These are phyloP conservation scores for Blyttiomyces sp. DNA, from an alignment of 371 early-diverging fungal species.

Conservation along the genomic window DNA sequence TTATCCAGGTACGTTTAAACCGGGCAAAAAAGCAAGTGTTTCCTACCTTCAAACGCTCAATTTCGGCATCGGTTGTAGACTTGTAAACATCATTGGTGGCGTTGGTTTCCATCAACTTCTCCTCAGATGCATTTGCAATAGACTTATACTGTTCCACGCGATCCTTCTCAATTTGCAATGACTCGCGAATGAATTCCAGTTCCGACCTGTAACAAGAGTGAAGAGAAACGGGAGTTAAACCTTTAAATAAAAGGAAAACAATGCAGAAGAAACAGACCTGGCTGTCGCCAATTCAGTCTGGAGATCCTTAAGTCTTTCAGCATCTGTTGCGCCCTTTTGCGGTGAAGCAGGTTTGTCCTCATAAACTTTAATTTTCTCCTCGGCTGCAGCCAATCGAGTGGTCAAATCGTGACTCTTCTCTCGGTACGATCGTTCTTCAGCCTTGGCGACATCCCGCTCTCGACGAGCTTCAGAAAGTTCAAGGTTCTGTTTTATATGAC, in stretches of 20 bases:
- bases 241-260: neutral
- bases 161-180: constrained; percentile 14
- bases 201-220: constrained; percentile 30
- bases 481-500: neutral
- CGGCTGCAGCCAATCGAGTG: constrained; percentile 18
- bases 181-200: constrained; percentile 9
- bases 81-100: constrained; percentile 39
- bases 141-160: constrained; percentile 31
- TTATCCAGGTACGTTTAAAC: no score
- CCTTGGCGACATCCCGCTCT: constrained; percentile 14
- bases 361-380: constrained; percentile 24
- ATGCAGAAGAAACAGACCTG: constrained; percentile 3
- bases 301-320: constrained; percentile 11
- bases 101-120: constrained; percentile 33
- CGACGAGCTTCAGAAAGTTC: constrained; percentile 6
- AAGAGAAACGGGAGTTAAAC: neutral
- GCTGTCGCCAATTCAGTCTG: constrained; percentile 18
- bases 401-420: constrained; percentile 23
- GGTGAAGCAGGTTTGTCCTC: constrained; percentile 6
- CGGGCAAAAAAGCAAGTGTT: no score
- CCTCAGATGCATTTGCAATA: constrained; percentile 36
- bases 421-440: neutral
- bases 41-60: no score
- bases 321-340: neutral
- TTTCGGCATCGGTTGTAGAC: constrained; percentile 36